phyloP scores from a whole-genome alignment of 306 rosid species.

The Lupinus albus region DNA sequence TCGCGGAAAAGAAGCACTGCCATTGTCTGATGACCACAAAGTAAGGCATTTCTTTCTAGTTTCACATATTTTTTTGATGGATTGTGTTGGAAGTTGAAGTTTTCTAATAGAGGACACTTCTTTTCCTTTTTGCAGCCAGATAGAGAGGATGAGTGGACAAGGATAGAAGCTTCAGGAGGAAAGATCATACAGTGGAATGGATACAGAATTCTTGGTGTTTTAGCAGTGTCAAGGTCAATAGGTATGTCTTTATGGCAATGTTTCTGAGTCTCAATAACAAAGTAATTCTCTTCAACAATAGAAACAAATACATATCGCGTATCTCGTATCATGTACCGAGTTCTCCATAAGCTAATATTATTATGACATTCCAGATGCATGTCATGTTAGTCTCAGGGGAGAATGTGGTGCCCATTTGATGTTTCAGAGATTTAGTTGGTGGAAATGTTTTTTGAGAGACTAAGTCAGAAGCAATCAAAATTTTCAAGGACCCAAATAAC shows the following conservation, averaged over 20 bases:
- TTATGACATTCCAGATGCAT: too few relatives aligned
- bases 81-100: constrained; percentile 32
- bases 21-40: constrained; percentile 78
- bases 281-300: neutral
- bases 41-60: constrained; percentile 49
- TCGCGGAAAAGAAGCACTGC: constrained; percentile 64
- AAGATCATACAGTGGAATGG: constrained; percentile 82
- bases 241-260: constrained; percentile 50
- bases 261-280: constrained; percentile 1
- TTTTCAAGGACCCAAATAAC: too few relatives aligned
- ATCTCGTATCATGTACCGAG: too few relatives aligned
- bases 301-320: too few relatives aligned
- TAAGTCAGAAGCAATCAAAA: too few relatives aligned
- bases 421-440: too few relatives aligned
- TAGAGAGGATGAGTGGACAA: constrained; percentile 70
- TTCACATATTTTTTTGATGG: constrained; percentile 21
- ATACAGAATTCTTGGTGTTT: constrained; percentile 74
- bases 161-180: constrained; percentile 86
- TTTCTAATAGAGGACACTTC: constrained; percentile 25
- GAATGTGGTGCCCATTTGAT: too few relatives aligned
- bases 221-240: constrained; percentile 82
- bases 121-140: constrained; percentile 57
- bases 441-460: too few relatives aligned
- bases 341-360: too few relatives aligned
- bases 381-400: too few relatives aligned